Evolutionary conservation across 2,329 filamentous ascomycete species (phyloP).

Genomic region (Penicillium hesseltinei): DNA sequence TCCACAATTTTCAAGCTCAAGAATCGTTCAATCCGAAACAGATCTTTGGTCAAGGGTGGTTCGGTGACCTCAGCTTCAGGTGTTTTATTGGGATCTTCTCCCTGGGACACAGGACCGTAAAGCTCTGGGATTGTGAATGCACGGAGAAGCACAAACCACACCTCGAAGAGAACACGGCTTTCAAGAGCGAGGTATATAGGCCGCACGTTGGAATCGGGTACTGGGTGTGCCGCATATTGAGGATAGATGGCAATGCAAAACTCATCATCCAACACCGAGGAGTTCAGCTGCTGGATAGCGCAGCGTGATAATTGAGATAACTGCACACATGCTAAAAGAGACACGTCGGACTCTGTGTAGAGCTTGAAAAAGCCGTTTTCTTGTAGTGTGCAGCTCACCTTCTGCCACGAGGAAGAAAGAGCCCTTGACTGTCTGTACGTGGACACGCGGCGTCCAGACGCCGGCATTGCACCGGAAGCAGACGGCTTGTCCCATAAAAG

Average conservation of each 20-base stretch:
- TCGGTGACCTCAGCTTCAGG: slow-evolving; percentile 29
- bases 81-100: slow-evolving; percentile 48
- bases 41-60: slow-evolving; percentile 50
- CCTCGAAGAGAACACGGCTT: slow-evolving; percentile 85
- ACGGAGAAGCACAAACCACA: slow-evolving; percentile 90
- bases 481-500: slow-evolving; percentile 83
- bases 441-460: slow-evolving; percentile 46
- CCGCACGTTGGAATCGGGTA: slow-evolving; percentile 72
- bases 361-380: slow-evolving; percentile 95
- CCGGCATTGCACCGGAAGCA: slow-evolving; percentile 37
- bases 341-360: slow-evolving; percentile 79
- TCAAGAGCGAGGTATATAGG: slow-evolving; percentile 88
- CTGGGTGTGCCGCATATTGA: slow-evolving; percentile 76
- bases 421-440: slow-evolving; percentile 57
- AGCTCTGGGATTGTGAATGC: slow-evolving; percentile 91
- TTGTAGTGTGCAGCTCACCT: slow-evolving; percentile 87
- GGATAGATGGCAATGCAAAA: slow-evolving; percentile 95
- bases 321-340: slow-evolving; percentile 77
- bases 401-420: slow-evolving; percentile 70
- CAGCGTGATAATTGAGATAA: slow-evolving; percentile 84
- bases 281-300: slow-evolving; percentile 85
- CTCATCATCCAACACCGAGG: slow-evolving; percentile 86
- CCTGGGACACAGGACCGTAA: slow-evolving; percentile 65
- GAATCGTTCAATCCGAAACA: slow-evolving; percentile 66
- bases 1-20: slow-evolving; percentile 61